These are phyloP conservation scores for Perilla frutescens DNA, from an alignment of 257 asterid species.

Conservation along the genomic window DNA sequence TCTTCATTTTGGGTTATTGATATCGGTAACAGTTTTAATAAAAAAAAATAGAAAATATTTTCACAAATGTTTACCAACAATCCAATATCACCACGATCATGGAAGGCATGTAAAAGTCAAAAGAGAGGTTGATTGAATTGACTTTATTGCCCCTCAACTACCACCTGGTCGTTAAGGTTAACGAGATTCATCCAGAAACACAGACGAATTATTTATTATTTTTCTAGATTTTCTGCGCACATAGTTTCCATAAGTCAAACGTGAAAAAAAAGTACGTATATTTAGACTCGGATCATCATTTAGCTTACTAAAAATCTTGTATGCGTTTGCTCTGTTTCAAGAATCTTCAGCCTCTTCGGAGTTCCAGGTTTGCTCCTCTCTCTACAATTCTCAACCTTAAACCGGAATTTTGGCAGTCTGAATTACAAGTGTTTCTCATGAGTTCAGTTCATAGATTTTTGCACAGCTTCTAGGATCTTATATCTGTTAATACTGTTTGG, in stretches of 20 bases:
- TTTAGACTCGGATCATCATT: neutral
- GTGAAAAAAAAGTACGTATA: neutral
- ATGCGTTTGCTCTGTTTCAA: conserved; percentile 38
- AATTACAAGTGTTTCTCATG: neutral
- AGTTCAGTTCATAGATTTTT: conserved; percentile 15
- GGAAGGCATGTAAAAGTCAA: neutral
- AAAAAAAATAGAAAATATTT: no score
- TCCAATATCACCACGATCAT: no score
- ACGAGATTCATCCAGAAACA: no score
- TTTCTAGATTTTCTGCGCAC: neutral
- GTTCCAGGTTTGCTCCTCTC: conserved; percentile 44
- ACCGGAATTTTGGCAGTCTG: no score
- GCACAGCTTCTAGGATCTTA: conserved; percentile 5
- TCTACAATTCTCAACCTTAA: neutral
- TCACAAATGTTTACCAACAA: no score
- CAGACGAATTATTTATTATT: no score
- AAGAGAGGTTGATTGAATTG: neutral
- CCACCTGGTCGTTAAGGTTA: neutral
- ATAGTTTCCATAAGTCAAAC: conserved; percentile 20
- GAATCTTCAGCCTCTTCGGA: conserved; percentile 19
- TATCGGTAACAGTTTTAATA: no score
- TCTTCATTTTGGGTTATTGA: no score
- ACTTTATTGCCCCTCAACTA: conserved; percentile 27
- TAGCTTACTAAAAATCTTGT: neutral
- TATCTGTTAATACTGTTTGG: no score